phyloP scores from a whole-genome alignment of 371 early-diverging fungal genomes.

The Chytridiales sp. region DNA sequence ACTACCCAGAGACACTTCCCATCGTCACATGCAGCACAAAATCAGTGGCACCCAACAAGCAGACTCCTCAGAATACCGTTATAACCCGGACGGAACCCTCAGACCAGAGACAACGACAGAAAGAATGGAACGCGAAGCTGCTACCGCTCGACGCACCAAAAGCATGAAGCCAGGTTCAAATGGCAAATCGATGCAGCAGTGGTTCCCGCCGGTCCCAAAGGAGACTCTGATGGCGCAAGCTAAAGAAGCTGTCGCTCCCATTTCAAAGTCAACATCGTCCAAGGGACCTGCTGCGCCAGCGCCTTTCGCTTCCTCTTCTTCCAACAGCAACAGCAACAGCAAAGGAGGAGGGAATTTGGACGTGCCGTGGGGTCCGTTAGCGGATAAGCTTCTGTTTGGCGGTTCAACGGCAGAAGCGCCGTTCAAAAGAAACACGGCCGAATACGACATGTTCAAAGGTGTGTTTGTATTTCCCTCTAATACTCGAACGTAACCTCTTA shows the following conservation, averaged over 20 bases:
- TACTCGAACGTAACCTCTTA: background rate
- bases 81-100: slow-evolving; percentile 26
- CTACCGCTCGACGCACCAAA: too few species aligned
- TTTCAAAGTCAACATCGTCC: slow-evolving; percentile 1
- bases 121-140: too few species aligned
- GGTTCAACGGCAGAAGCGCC: slow-evolving; percentile 33
- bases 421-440: slow-evolving; percentile 26
- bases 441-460: slow-evolving; percentile 42
- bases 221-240: slow-evolving; percentile 5
- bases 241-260: background rate
- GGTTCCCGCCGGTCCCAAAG: too few species aligned
- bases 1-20: too few species aligned
- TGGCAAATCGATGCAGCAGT: too few species aligned
- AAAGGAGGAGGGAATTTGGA: too few species aligned
- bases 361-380: slow-evolving; percentile 26
- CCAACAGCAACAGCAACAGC: too few species aligned
- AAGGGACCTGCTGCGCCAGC: background rate
- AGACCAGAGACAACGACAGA: slow-evolving; percentile 25
- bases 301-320: too few species aligned
- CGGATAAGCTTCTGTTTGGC: slow-evolving; percentile 35
- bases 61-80: too few species aligned
- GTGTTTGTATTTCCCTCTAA: background rate
- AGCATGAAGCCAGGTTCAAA: too few species aligned
- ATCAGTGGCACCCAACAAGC: too few species aligned
- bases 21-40: too few species aligned